Percentiles rank a stretch among this genome's conserved stretches.
Evolutionary conservation across 495 filamentous ascomycete species (phyloP).

Genomic region (Friedmanniomyces endolithicus): DNA sequence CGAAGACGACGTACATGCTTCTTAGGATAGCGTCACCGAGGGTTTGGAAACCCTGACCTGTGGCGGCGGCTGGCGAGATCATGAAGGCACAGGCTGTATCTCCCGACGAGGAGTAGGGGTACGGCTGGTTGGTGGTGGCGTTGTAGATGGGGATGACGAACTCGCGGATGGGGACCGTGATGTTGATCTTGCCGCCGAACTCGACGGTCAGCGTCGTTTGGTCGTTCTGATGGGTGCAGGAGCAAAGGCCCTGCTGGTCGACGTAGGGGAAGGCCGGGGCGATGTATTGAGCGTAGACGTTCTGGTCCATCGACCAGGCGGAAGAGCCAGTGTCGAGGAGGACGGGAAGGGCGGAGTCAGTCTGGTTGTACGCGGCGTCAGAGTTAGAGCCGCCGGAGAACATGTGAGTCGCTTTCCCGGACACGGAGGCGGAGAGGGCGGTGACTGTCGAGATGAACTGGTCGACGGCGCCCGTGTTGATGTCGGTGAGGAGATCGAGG

Average conservation of each 20-base stretch:
- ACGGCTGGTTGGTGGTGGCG: constrained; percentile 10
- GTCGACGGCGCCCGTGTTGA: constrained; percentile 5
- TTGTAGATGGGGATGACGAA: constrained; percentile 18
- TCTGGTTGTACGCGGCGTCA: background rate
- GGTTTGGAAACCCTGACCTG: constrained; percentile 10
- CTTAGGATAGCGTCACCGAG: constrained; percentile 18
- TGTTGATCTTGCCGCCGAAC: constrained; percentile 10
- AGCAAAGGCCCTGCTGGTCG: constrained; percentile 2
- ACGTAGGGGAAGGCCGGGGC: constrained; percentile 11
- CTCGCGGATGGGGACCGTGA: constrained; percentile 13
- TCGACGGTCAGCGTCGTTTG: constrained; percentile 2
- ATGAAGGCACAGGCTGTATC: constrained; percentile 9
- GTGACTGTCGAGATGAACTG: constrained; percentile 17
- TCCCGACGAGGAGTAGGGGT: background rate
- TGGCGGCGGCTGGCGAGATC: background rate
- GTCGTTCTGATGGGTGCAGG: constrained; percentile 5
- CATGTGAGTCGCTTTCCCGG: constrained; percentile 1
- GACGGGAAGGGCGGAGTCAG: constrained; percentile 11
- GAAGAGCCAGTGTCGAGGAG: constrained; percentile 15
- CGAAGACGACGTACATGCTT: constrained; percentile 21
- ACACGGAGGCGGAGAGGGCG: constrained; percentile 3
- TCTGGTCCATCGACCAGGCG: constrained; percentile 6
- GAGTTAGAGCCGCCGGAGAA: constrained; percentile 4
- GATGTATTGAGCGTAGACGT: constrained; percentile 7
- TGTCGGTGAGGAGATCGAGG: constrained; percentile 12